Evolutionary conservation across 2,329 filamentous ascomycete species (phyloP).

Genomic region (Aspergillus carbonarius): DNA sequence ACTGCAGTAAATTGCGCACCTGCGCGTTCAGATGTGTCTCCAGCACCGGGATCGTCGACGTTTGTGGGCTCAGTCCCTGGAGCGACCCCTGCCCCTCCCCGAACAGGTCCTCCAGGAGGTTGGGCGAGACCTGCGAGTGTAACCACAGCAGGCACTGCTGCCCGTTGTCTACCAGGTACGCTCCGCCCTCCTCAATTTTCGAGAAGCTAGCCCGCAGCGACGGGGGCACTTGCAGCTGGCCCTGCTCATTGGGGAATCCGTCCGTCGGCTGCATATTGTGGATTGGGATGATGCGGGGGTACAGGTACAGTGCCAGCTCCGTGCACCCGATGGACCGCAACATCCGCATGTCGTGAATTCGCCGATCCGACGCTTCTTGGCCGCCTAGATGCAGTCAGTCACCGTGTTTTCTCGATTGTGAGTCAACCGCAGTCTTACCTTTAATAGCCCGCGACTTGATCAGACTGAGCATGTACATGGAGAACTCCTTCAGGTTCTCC

Average conservation of each 20-base stretch:
- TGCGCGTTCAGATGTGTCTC: constrained; percentile 93
- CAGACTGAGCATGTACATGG: constrained; percentile 91
- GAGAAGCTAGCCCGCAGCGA: constrained; percentile 79
- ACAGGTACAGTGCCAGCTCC: constrained; percentile 88
- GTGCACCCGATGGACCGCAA: constrained; percentile 81
- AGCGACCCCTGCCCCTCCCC: constrained; percentile 71
- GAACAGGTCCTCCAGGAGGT: constrained; percentile 86
- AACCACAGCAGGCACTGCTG: constrained; percentile 91
- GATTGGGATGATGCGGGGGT: constrained; percentile 87
- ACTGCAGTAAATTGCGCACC: constrained; percentile 88
- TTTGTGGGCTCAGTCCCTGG: constrained; percentile 76
- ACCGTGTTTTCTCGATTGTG: constrained; percentile 2
- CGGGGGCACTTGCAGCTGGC: constrained; percentile 81
- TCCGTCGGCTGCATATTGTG: constrained; percentile 86
- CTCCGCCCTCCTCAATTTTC: constrained; percentile 86
- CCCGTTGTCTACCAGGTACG: constrained; percentile 92
- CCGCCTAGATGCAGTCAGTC: constrained; percentile 55
- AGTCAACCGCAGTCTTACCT: constrained; percentile 39
- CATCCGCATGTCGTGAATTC: constrained; percentile 88
- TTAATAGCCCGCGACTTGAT: constrained; percentile 93
- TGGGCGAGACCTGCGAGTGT: constrained; percentile 87
- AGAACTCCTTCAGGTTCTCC: constrained; percentile 92
- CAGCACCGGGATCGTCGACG: constrained; percentile 74
- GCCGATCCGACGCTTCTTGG: constrained; percentile 82
- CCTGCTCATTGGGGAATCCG: constrained; percentile 89